Percentiles rank a stretch among this genome's conserved stretches.
phyloP scores from a whole-genome alignment of 768 basidiomycete genomes.

The Amanita subjunquillea region DNA sequence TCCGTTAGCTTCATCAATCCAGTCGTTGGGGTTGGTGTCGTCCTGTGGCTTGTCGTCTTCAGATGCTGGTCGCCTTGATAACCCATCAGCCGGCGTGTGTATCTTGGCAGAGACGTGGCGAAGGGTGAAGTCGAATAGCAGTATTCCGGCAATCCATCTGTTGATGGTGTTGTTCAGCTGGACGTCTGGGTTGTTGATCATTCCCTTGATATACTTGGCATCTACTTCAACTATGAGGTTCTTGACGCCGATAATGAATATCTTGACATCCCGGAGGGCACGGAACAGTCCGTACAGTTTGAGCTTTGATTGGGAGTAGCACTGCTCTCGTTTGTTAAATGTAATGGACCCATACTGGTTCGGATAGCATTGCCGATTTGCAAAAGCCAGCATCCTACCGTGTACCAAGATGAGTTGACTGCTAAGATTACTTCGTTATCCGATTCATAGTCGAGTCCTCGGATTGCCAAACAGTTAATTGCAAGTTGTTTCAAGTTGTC shows the following conservation, averaged over 20 bases:
- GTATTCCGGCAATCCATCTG: not conserved
- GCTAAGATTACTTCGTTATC: slow-evolving; percentile 15
- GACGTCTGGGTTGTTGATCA: not conserved
- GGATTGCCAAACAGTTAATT: slow-evolving; percentile 11
- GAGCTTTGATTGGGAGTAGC: too few species aligned
- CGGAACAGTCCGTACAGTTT: too few species aligned
- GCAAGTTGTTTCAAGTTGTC: not conserved
- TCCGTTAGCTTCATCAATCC: too few species aligned
- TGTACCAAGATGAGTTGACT: slow-evolving; percentile 15
- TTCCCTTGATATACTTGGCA: not conserved
- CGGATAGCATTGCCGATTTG: slow-evolving; percentile 6
- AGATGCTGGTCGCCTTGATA: not conserved
- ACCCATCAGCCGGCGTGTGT: not conserved
- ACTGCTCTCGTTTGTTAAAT: too few species aligned
- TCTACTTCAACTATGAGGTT: not conserved
- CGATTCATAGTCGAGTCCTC: slow-evolving; percentile 17
- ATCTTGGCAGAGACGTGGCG: not conserved
- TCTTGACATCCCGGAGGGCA: not conserved
- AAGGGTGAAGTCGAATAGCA: not conserved
- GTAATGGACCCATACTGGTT: not conserved
- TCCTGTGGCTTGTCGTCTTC: not conserved
- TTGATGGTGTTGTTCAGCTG: not conserved
- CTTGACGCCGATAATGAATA: not conserved
- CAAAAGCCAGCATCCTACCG: slow-evolving; percentile 3
- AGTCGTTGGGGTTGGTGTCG: not conserved